Evolutionary conservation across 2,329 filamentous ascomycete species (phyloP).

Genomic region (Aspergillus japonicus): DNA sequence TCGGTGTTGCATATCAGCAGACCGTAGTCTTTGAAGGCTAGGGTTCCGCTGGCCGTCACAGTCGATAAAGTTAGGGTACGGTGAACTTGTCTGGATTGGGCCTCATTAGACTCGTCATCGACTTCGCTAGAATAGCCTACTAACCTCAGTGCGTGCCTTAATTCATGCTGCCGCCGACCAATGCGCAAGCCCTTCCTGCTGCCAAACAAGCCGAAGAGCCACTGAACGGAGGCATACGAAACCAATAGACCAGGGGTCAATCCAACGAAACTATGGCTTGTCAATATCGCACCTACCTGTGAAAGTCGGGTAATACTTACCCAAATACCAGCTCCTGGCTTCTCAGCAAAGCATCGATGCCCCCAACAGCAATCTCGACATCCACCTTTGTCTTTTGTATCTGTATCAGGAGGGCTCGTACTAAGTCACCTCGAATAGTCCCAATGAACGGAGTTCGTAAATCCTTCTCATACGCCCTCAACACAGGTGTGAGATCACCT

Average conservation of each 20-base stretch:
- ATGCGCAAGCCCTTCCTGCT: slow-evolving; percentile 67
- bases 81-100: slow-evolving; percentile 67
- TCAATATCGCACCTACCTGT: slow-evolving; percentile 13
- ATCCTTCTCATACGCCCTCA: slow-evolving; percentile 88
- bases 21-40: slow-evolving; percentile 91
- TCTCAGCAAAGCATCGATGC: slow-evolving; percentile 90
- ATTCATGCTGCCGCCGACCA: slow-evolving; percentile 65
- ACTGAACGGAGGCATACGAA: slow-evolving; percentile 70
- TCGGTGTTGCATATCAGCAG: slow-evolving; percentile 88
- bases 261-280: slow-evolving; percentile 69
- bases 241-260: slow-evolving; percentile 91
- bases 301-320: slow-evolving; percentile 28
- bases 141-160: slow-evolving; percentile 72
- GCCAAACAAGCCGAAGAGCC: slow-evolving; percentile 68
- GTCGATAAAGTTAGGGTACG: slow-evolving; percentile 69
- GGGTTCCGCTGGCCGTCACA: slow-evolving; percentile 69
- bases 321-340: slow-evolving; percentile 96
- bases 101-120: not conserved
- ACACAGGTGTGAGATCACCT: slow-evolving; percentile 87
- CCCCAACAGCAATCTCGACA: slow-evolving; percentile 90
- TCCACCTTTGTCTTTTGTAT: slow-evolving; percentile 99
- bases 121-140: not conserved
- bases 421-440: slow-evolving; percentile 78
- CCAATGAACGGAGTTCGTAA: slow-evolving; percentile 78
- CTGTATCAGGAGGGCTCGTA: slow-evolving; percentile 89